Base-by-base conservation (phyloP, 2,329 filamentous ascomycete genomes). In the Aspergillus sp. region DNA sequence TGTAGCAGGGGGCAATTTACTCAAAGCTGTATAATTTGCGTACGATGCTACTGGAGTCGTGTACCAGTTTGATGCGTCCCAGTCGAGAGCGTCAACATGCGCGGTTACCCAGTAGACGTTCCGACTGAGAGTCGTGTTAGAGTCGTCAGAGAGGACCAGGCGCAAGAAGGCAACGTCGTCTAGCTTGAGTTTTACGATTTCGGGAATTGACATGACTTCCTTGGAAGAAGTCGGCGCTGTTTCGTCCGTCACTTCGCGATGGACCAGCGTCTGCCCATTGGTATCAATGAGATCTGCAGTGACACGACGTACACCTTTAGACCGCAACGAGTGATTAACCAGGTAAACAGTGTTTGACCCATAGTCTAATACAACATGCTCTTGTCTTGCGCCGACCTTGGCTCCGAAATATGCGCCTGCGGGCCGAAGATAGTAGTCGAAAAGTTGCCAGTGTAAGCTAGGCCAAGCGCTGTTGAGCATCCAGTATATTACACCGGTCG, bases 401-500 rank as follows among this genome's bases (percentile, higher is more conserved):
- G 80, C 78, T 3, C 86, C 86, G 57, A 82, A 88, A 60, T 85
- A 88, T 0, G 82, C 78, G 0, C 83, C 86, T 0, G 79, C 81
- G 0, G 84, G 80, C 20, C 80, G 81, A 41, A 87, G 70, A 61
- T 87, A 87, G 67, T 85, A 84, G 63, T 88, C 86, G 66, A 87
- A 86, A 5, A 87, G 70, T 53, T 84, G 83, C 86, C 86, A 89
- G 65, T 88, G 86, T 27, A 88, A 72, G 54, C 79, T 82, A 0
- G 86, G 86, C 84, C 85, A 88, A 0, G 85, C 86, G 46, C 81
- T 81, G 62, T 86, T 87, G 53, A 88, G 69, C 85, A 88, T 88
- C 86, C 86, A 88, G 72, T 88, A 88, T 15, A 88, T 81, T 0
- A 83, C 49, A 0, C 86, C 86, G 0, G 85, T 87, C 0, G 85